These are phyloP conservation scores for Coccomyxa sp. DNA, from an alignment of 139 green algal species.

Conservation along the genomic window DNA sequence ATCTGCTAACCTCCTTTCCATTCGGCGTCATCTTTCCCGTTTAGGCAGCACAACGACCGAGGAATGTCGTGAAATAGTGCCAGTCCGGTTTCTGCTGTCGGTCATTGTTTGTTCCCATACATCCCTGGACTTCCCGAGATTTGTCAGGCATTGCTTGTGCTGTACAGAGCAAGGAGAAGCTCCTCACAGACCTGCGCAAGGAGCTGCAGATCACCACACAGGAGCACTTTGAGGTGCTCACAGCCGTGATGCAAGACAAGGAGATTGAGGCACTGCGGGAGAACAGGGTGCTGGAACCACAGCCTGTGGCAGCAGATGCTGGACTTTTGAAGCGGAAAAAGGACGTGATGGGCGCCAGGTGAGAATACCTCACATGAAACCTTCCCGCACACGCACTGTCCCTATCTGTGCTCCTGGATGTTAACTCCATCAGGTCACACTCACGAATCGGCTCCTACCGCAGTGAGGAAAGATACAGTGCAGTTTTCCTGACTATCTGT, in stretches of 20 bases:
- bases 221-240: constrained; percentile 8
- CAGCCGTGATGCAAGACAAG: not conserved
- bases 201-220: constrained; percentile 23
- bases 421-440: not conserved
- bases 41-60: not conserved
- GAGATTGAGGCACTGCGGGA: not conserved
- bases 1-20: no score
- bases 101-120: no score
- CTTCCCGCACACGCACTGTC: not conserved
- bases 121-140: not conserved
- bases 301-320: not conserved
- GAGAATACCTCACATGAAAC: not conserved
- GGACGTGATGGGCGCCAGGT: not conserved
- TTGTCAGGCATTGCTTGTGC: not conserved
- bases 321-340: not conserved
- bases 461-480: not conserved
- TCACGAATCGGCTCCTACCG: not conserved
- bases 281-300: not conserved
- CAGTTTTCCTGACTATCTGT: not conserved
- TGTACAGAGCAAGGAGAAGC: constrained; percentile 32
- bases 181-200: constrained; percentile 31
- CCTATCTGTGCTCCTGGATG: not conserved
- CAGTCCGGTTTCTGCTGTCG: not conserved
- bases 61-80: not conserved
- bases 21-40: not conserved